A percentile compares a stretch with the other conserved stretches of the same genome.
Conservation (phyloP, 2,329 filamentous ascomycete genomes). For the Aspergillus costaricaensis region DNA sequence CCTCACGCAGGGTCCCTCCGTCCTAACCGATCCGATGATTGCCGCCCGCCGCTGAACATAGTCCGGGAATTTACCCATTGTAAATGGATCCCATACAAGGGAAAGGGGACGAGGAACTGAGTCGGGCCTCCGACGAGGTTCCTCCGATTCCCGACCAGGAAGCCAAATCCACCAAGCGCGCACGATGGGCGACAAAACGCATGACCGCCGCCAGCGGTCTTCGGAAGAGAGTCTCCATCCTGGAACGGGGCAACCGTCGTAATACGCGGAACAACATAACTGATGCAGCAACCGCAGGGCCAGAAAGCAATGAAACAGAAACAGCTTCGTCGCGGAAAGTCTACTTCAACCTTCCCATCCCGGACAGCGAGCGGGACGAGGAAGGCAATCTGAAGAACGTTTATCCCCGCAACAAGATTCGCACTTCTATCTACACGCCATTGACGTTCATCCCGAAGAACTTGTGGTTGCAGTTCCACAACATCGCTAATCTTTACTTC, state of each 20-base stretch:
- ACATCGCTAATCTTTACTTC: slow-evolving; percentile 7
- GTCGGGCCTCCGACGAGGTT: slow-evolving; percentile 2
- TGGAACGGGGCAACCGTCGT: slow-evolving; percentile 1
- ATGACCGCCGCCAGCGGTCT: slow-evolving; percentile 3
- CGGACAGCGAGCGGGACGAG: slow-evolving; percentile 7
- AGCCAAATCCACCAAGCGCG: slow-evolving; percentile 8
- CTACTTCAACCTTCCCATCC: slow-evolving; percentile 5
- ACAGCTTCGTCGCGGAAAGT: slow-evolving; percentile 4
- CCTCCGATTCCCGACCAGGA: background rate
- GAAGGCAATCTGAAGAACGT: slow-evolving; percentile 8
- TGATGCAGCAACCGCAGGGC: background rate
- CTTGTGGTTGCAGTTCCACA: slow-evolving; percentile 8
- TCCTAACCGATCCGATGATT: slow-evolving; percentile 3
- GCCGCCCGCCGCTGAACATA: background rate
- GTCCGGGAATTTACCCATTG: background rate
- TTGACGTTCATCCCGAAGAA: slow-evolving; percentile 6
- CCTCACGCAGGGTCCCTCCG: background rate
- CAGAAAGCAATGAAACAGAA: background rate
- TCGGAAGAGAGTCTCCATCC: slow-evolving; percentile 6
- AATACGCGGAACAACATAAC: background rate
- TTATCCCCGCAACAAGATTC: slow-evolving; percentile 7
- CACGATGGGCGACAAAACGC: slow-evolving; percentile 6
- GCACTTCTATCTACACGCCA: slow-evolving; percentile 7
- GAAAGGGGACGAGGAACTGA: slow-evolving; percentile 6
- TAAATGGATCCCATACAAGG: background rate